Percentiles rank a stretch among this genome's conserved stretches.
Conservation (phyloP, 805 yeast species). For the Zygoascus biomembranicola region DNA sequence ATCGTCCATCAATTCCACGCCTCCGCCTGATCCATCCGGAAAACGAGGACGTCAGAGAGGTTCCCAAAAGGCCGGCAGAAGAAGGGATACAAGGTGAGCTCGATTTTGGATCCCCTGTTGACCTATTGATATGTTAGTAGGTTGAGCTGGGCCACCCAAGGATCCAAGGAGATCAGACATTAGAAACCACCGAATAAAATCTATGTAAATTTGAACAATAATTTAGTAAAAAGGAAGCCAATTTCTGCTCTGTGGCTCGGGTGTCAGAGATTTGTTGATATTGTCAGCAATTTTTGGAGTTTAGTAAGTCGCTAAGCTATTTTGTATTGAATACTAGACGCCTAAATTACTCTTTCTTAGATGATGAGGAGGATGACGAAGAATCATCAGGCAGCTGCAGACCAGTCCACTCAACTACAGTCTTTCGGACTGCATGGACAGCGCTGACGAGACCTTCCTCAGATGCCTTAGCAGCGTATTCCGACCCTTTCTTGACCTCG, state of each 20-base stretch:
- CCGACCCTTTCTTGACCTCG: conserved; percentile 37
- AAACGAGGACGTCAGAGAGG: not conserved
- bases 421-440: conserved; percentile 34
- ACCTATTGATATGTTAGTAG: not conserved
- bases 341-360: conserved; percentile 1
- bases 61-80: not conserved
- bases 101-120: not conserved
- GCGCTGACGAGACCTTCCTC: conserved; percentile 32
- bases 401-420: conserved; percentile 54
- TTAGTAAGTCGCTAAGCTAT: too few relatives aligned
- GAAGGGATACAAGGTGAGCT: not conserved
- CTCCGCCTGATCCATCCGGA: not conserved
- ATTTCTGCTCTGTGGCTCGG: too few relatives aligned
- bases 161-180: not conserved
- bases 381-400: conserved; percentile 53
- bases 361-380: conserved; percentile 12
- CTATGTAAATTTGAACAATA: not conserved
- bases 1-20: not conserved
- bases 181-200: not conserved
- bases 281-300: too few relatives aligned
- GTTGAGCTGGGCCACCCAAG: not conserved
- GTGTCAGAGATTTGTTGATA: too few relatives aligned
- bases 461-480: conserved; percentile 35
- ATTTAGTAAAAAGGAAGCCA: too few relatives aligned
- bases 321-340: not conserved